These are phyloP conservation scores for Calocera viscosa DNA, from an alignment of 768 basidiomycete genomes.

Conservation along the genomic window DNA sequence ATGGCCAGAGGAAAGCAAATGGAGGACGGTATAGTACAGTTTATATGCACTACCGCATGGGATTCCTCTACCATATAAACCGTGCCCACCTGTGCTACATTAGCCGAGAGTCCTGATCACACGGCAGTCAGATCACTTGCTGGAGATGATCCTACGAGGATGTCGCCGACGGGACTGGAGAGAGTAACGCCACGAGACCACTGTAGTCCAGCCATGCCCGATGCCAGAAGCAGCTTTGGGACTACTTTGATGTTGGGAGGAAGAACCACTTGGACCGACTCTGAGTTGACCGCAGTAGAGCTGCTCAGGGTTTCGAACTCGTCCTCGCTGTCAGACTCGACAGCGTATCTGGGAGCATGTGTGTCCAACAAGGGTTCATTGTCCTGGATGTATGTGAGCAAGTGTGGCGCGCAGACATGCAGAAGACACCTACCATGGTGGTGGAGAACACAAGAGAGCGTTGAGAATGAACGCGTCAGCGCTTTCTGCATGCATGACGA, in stretches of 20 bases:
- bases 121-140: neutral
- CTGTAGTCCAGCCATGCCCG: neutral
- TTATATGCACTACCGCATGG: neutral
- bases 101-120: neutral
- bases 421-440: neutral
- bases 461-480: neutral
- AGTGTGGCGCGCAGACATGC: neutral
- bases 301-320: neutral
- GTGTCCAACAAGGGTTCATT: conserved; percentile 4
- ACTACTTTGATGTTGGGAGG: neutral
- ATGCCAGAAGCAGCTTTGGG: neutral
- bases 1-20: neutral
- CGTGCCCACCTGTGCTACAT: neutral
- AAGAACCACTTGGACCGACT: neutral
- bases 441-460: neutral
- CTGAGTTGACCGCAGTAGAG: neutral
- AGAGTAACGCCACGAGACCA: neutral
- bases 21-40: neutral
- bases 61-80: neutral
- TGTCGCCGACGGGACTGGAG: neutral
- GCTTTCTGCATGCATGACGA: neutral
- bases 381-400: conserved; percentile 2
- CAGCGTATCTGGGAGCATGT: conserved; percentile 9
- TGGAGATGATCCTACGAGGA: neutral
- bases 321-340: conserved; percentile 12